Conservation (phyloP, 1,284 basidiomycete species). For the Ganoderma boninense region DNA sequence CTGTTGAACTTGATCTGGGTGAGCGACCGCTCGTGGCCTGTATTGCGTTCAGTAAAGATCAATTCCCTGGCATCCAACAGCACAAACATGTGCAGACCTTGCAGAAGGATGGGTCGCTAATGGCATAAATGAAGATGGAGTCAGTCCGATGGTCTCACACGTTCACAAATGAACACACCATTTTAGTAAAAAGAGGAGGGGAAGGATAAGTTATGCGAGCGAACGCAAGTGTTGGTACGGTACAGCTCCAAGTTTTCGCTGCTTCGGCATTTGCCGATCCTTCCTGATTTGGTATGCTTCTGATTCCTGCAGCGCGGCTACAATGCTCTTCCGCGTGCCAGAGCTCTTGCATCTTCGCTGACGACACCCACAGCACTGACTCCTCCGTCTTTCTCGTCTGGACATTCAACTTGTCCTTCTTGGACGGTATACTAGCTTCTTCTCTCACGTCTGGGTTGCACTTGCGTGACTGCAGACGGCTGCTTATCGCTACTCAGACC, state of each 20-base stretch:
- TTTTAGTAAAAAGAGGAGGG: constrained; percentile 26
- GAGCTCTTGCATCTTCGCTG: neutral
- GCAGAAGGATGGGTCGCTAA: constrained; percentile 45
- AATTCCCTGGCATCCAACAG: neutral
- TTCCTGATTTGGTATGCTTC: neutral
- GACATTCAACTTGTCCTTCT: neutral
- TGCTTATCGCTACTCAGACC: neutral
- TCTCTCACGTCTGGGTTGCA: neutral
- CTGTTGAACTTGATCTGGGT: constrained; percentile 98
- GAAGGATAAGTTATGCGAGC: constrained; percentile 3
- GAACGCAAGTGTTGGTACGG: neutral
- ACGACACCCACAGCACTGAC: neutral
- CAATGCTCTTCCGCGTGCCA: neutral
- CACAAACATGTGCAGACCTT: constrained; percentile 36
- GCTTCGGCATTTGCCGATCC: constrained; percentile 14
- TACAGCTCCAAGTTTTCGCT: constrained; percentile 28
- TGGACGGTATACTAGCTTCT: neutral
- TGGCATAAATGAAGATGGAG: neutral
- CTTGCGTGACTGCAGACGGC: neutral
- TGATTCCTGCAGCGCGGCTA: neutral
- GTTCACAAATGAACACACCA: constrained; percentile 33
- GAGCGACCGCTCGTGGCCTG: constrained; percentile 97
- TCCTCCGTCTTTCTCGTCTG: neutral
- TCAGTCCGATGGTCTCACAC: neutral
- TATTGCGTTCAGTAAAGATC: constrained; percentile 5